These are phyloP conservation scores for Paramarasmius palmivorus DNA, from an alignment of 1,284 basidiomycete genomes.

Conservation along the genomic window DNA sequence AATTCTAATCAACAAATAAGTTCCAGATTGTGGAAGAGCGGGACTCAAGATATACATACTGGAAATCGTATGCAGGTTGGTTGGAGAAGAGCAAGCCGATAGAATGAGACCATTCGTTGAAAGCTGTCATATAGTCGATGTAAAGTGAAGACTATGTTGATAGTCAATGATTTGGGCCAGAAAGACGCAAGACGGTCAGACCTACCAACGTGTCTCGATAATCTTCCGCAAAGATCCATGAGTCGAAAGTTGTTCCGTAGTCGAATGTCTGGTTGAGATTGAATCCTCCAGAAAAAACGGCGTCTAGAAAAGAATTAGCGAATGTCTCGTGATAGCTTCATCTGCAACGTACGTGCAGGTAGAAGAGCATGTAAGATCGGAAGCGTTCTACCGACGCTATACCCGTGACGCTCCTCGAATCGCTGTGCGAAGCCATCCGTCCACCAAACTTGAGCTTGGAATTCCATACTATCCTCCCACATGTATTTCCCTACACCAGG, in stretches of 20 bases:
- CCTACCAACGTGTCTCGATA: constrained; percentile 20
- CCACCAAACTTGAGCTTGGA: constrained; percentile 19
- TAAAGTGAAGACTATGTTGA: constrained; percentile 17
- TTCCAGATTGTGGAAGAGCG: too few relatives aligned
- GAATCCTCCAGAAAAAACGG: background rate
- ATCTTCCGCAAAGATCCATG: constrained; percentile 12
- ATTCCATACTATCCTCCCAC: constrained; percentile 23
- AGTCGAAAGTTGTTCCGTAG: background rate
- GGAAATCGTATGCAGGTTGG: constrained; percentile 20
- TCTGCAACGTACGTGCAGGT: background rate
- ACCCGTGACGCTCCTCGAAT: constrained; percentile 19
- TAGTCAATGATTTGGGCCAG: background rate
- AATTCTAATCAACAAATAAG: too few relatives aligned
- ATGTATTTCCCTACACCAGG: constrained; percentile 20
- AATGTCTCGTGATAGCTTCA: background rate
- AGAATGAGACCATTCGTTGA: constrained; percentile 16
- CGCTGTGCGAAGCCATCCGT: constrained; percentile 16
- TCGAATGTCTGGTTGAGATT: constrained; percentile 1
- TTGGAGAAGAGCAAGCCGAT: constrained; percentile 18
- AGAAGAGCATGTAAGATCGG: constrained; percentile 6
- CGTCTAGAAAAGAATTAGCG: background rate
- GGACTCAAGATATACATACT: too few relatives aligned
- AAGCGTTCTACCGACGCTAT: constrained; percentile 16
- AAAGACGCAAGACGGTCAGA: too few relatives aligned
- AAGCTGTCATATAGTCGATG: constrained; percentile 19